Percentiles rank a stretch among this genome's conserved stretches.
phyloP scores from a whole-genome alignment of 2,329 filamentous ascomycete genomes.

The Sporothrix curviconia region DNA sequence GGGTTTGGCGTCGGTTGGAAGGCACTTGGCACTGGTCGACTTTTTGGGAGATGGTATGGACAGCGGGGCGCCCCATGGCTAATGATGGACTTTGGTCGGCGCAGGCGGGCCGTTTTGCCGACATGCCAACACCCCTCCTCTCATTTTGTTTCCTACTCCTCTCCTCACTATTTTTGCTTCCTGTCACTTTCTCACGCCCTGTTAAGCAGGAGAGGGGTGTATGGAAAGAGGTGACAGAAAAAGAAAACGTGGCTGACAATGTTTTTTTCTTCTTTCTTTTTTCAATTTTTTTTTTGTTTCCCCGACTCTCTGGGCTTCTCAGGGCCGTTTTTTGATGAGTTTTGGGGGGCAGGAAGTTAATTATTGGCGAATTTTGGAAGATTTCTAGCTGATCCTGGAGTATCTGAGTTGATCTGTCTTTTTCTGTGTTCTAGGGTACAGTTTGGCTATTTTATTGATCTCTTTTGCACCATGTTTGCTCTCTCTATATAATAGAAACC shows the following conservation, averaged over 20 bases:
- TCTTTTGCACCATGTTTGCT: no score
- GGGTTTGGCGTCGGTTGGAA: background rate
- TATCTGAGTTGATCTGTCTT: no score
- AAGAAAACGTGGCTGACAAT: background rate
- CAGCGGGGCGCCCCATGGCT: no score
- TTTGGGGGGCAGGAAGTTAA: background rate
- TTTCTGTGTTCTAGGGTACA: no score
- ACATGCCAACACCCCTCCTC: background rate
- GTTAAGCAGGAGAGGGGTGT: background rate
- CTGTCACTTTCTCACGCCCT: background rate
- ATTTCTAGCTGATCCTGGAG: no score
- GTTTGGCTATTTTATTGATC: no score
- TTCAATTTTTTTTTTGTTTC: background rate
- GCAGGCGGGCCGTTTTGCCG: background rate
- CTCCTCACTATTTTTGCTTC: background rate
- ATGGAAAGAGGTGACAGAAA: background rate
- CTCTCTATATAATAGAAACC: no score
- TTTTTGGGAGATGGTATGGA: no score
- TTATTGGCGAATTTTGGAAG: background rate
- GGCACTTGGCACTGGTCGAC: no score
- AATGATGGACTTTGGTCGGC: background rate
- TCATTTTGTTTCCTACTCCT: background rate
- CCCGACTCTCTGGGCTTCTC: background rate
- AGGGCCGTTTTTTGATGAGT: background rate
- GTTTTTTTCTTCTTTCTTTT: background rate